Conservation (phyloP, 148 eudicot genomes). For the Gaultheria prostrata region DNA sequence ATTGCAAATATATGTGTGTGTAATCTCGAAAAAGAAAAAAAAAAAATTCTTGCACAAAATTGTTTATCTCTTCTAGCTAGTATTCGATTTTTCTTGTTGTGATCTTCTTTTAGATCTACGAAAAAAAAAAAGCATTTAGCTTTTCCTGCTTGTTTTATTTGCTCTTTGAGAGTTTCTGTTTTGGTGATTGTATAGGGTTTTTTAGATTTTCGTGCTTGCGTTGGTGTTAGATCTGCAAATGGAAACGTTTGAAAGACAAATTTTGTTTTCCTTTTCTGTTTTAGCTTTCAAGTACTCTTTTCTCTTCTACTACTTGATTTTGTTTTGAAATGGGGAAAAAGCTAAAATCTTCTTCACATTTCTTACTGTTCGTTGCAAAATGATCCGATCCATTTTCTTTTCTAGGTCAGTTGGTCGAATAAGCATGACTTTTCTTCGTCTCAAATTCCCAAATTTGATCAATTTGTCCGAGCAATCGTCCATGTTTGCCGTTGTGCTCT, state of each 20-base stretch:
- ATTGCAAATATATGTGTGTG: neutral
- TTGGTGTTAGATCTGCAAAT: slow-evolving; percentile 52
- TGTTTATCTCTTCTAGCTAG: neutral
- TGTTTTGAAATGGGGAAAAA: neutral
- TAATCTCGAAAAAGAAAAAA: neutral
- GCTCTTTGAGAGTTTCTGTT: slow-evolving; percentile 22
- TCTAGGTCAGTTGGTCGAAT: neutral
- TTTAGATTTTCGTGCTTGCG: slow-evolving; percentile 33
- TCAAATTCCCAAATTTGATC: neutral
- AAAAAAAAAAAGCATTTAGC: neutral
- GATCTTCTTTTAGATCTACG: neutral
- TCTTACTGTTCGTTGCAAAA: neutral
- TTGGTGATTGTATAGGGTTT: slow-evolving; percentile 36
- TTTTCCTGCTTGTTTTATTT: neutral
- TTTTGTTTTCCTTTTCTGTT: neutral
- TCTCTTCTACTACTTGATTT: neutral
- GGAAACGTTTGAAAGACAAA: slow-evolving; percentile 31
- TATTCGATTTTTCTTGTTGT: neutral
- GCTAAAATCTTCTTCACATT: neutral
- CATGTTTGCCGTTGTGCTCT: neutral
- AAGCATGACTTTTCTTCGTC: neutral
- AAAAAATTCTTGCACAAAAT: neutral
- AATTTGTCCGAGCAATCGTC: too few relatives aligned
- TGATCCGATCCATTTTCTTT: slow-evolving; percentile 6
- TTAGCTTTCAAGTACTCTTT: neutral